phyloP scores from a whole-genome alignment of 805 yeast species.

The Ogataea saltuana region DNA sequence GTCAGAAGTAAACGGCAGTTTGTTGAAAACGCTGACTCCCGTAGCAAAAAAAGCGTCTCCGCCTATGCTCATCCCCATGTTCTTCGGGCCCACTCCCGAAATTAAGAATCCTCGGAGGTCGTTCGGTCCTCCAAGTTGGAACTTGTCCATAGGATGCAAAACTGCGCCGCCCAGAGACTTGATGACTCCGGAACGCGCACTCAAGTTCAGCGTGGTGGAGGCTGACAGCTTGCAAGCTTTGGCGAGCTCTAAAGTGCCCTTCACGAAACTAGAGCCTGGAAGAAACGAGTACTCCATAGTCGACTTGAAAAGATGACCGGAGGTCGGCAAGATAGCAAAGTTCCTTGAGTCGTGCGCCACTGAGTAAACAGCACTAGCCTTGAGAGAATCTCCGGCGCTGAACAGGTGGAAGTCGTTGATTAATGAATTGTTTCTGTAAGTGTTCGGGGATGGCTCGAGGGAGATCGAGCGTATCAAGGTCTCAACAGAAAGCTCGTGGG shows the following conservation, averaged over 20 bases:
- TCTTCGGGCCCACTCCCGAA: conserved; percentile 58
- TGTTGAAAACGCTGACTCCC: conserved; percentile 46
- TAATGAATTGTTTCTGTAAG: conserved; percentile 33
- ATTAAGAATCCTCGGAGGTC: conserved; percentile 54
- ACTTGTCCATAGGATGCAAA: conserved; percentile 50
- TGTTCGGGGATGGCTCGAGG: conserved; percentile 23
- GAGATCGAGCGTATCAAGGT: conserved; percentile 43
- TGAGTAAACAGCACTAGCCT: conserved; percentile 44
- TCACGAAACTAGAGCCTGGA: conserved; percentile 40
- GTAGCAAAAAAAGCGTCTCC: conserved; percentile 51
- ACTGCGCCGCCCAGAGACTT: conserved; percentile 19
- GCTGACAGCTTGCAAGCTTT: conserved; percentile 30
- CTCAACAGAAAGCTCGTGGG: conserved; percentile 53
- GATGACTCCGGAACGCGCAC: conserved; percentile 31
- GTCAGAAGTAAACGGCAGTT: conserved; percentile 41
- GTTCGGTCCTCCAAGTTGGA: conserved; percentile 60
- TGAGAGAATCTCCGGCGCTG: conserved; percentile 48
- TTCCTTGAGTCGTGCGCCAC: conserved; percentile 47
- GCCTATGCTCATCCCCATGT: conserved; percentile 49
- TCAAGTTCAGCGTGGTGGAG: conserved; percentile 24
- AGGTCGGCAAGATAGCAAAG: conserved; percentile 42
- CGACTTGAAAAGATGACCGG: conserved; percentile 40
- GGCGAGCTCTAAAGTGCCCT: conserved; percentile 43
- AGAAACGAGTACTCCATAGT: conserved; percentile 29
- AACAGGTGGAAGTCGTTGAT: conserved; percentile 35